Conservation (phyloP, 2,329 filamentous ascomycete species). For the Beauveria caledonica region DNA sequence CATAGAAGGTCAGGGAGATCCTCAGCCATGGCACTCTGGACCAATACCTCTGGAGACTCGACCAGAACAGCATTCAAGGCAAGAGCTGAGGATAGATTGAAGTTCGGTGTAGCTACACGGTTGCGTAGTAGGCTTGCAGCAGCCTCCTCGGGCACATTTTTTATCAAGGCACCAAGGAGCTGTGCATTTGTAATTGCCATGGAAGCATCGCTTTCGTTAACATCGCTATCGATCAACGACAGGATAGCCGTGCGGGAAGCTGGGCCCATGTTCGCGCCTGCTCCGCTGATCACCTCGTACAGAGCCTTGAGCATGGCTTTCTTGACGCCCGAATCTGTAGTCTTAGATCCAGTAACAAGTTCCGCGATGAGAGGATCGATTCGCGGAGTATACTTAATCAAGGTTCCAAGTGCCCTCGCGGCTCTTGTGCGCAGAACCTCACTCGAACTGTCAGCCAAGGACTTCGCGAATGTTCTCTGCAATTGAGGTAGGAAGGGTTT, state of each 20-base stretch:
- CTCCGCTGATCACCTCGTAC: slow-evolving; percentile 93
- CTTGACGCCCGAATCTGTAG: slow-evolving; percentile 71
- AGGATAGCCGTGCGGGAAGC: slow-evolving; percentile 79
- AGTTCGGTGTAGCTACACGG: slow-evolving; percentile 69
- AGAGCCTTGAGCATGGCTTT: slow-evolving; percentile 96
- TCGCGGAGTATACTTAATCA: slow-evolving; percentile 91
- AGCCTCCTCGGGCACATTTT: slow-evolving; percentile 68
- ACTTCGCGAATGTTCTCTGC: slow-evolving; percentile 94
- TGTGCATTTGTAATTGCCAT: slow-evolving; percentile 89
- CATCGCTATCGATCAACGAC: slow-evolving; percentile 77
- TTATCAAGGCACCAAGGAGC: slow-evolving; percentile 81
- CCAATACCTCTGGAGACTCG: slow-evolving; percentile 66
- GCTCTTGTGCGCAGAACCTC: slow-evolving; percentile 80
- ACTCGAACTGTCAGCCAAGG: slow-evolving; percentile 85
- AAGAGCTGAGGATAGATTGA: slow-evolving; percentile 71
- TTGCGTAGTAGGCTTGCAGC: slow-evolving; percentile 54
- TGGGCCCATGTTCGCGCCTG: slow-evolving; percentile 91
- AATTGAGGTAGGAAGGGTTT: slow-evolving; percentile 96
- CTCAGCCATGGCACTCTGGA: slow-evolving; percentile 56
- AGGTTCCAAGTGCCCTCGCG: slow-evolving; percentile 84
- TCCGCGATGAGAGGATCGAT: slow-evolving; percentile 91
- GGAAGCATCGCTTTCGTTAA: slow-evolving; percentile 62
- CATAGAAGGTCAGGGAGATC: slow-evolving; percentile 71
- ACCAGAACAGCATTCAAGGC: slow-evolving; percentile 82
- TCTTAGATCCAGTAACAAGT: slow-evolving; percentile 92